These are phyloP conservation scores for Tulasnella sp. DNA, from an alignment of 768 basidiomycete species.

Conservation along the genomic window DNA sequence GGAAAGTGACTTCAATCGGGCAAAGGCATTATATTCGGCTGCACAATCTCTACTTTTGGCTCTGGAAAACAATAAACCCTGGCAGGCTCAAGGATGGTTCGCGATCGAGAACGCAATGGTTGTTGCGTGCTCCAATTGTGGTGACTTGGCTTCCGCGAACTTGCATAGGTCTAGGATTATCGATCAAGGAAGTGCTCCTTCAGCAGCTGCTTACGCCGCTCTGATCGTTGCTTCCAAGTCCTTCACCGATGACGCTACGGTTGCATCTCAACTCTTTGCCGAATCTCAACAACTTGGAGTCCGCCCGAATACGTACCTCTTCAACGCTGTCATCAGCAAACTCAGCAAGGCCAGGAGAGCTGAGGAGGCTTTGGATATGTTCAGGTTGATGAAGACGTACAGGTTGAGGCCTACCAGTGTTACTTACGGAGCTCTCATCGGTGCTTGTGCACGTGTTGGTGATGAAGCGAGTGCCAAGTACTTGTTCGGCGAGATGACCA, in stretches of 20 bases:
- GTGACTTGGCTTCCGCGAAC: conserved; percentile 67
- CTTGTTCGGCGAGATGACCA: conserved; percentile 75
- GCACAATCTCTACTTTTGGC: conserved; percentile 48
- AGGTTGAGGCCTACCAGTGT: conserved; percentile 62
- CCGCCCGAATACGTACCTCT: conserved; percentile 71
- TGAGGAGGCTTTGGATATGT: conserved; percentile 74
- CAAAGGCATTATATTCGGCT: conserved; percentile 49
- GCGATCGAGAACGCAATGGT: conserved; percentile 81
- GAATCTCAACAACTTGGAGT: conserved; percentile 63
- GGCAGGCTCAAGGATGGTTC: conserved; percentile 53
- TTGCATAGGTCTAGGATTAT: conserved; percentile 67
- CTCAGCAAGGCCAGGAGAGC: conserved; percentile 89
- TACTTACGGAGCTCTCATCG: conserved; percentile 89
- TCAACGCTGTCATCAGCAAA: conserved; percentile 96
- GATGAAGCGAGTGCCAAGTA: conserved; percentile 69
- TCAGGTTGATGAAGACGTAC: conserved; percentile 67
- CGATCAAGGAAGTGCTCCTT: conserved; percentile 61
- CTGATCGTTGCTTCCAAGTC: conserved; percentile 80
- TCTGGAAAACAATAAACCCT: conserved; percentile 32
- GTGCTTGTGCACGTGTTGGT: conserved; percentile 87
- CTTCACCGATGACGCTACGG: conserved; percentile 88
- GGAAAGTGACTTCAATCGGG: conserved; percentile 42
- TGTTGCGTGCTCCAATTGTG: conserved; percentile 68
- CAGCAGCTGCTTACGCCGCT: conserved; percentile 83
- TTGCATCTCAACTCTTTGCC: conserved; percentile 70